phyloP scores from a whole-genome alignment of 1,284 basidiomycete genomes.

The Sporisorium exsertum region DNA sequence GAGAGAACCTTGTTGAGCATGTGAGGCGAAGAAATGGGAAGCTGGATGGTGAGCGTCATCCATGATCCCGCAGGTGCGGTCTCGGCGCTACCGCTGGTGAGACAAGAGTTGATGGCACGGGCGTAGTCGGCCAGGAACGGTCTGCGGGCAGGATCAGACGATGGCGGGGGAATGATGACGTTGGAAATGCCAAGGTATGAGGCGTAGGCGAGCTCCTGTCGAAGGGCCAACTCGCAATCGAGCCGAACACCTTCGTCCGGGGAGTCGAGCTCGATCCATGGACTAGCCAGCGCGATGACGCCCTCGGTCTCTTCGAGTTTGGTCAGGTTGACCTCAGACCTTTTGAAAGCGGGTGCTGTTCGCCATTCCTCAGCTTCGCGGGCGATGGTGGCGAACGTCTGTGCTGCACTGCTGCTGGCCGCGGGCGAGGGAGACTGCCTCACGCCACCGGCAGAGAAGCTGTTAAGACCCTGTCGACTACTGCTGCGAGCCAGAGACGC shows the following conservation, averaged over 20 bases:
- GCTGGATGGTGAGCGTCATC: slow-evolving; percentile 61
- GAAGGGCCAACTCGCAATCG: slow-evolving; percentile 93
- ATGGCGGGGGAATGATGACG: slow-evolving; percentile 88
- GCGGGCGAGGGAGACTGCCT: slow-evolving; percentile 31
- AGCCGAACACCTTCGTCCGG: slow-evolving; percentile 92
- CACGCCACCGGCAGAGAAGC: slow-evolving; percentile 13
- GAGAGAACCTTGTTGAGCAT: slow-evolving; percentile 52
- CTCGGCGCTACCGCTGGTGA: slow-evolving; percentile 54
- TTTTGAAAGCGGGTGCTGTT: slow-evolving; percentile 80
- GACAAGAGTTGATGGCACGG: slow-evolving; percentile 76
- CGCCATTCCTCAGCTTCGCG: slow-evolving; percentile 89
- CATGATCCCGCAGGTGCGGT: slow-evolving; percentile 52
- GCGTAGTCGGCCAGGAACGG: slow-evolving; percentile 90
- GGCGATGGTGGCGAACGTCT: slow-evolving; percentile 33
- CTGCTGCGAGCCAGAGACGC: slow-evolving; percentile 52
- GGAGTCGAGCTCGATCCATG: slow-evolving; percentile 95
- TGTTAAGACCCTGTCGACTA: slow-evolving; percentile 49
- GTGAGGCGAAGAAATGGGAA: slow-evolving; percentile 63
- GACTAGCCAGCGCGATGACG: slow-evolving; percentile 82
- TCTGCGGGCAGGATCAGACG: slow-evolving; percentile 75
- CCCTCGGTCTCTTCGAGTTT: slow-evolving; percentile 86
- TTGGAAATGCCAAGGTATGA: slow-evolving; percentile 88
- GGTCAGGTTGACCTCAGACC: slow-evolving; percentile 89
- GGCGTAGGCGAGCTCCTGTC: slow-evolving; percentile 92
- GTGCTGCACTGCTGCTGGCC: slow-evolving; percentile 1